Evolutionary conservation across 345 rosid species (phyloP).

Genomic region (Populus tremula): DNA sequence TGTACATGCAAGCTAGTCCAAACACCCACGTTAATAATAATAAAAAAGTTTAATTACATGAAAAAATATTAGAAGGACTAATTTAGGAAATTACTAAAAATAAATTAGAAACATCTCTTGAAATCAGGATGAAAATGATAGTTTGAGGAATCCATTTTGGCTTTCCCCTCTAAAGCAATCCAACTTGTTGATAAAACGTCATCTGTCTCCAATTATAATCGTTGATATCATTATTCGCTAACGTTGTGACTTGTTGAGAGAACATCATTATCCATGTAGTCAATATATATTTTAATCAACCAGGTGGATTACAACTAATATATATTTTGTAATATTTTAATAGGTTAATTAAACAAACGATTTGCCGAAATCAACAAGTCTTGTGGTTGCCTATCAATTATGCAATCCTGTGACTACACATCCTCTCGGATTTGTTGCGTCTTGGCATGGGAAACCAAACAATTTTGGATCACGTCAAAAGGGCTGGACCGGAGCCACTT

Average conservation of each 20-base stretch:
- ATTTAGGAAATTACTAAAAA: not conserved
- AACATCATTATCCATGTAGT: not conserved
- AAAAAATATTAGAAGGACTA: not conserved
- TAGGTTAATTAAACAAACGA: constrained; percentile 12
- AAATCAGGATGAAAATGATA: not conserved
- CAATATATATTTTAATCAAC: not conserved
- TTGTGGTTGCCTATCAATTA: not conserved
- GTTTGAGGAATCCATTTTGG: not conserved
- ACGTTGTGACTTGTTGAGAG: not conserved
- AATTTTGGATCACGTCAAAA: not conserved
- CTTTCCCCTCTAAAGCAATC: not conserved
- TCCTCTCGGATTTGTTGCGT: not conserved
- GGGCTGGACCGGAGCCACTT: not conserved
- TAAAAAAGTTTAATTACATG: no score
- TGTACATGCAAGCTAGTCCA: fast-evolving
- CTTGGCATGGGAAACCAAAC: not conserved
- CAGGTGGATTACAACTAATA: constrained; percentile 41
- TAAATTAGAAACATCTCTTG: not conserved
- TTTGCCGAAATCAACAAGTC: constrained; percentile 12
- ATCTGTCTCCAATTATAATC: not conserved
- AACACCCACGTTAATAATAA: fast-evolving
- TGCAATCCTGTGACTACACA: not conserved
- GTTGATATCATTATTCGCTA: not conserved
- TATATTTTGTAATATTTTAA: not conserved
- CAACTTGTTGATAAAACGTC: constrained; percentile 1